These are phyloP conservation scores for Fabrea salina DNA, from an alignment of 169 alveolate genomes.

Conservation along the genomic window DNA sequence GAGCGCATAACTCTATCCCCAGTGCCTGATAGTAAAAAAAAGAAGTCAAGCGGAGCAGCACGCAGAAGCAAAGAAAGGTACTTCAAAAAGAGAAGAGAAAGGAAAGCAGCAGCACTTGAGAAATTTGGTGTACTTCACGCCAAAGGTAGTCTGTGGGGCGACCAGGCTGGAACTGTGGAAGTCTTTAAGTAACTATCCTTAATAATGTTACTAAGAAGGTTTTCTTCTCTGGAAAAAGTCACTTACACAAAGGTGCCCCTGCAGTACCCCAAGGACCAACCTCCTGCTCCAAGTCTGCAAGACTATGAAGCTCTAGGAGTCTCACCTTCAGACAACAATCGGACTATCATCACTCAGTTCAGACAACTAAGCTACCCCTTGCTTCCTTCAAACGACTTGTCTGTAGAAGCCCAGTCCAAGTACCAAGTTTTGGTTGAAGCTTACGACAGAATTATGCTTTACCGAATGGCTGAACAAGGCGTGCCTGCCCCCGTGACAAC, in stretches of 20 bases:
- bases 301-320: not conserved
- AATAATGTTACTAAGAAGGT: no score
- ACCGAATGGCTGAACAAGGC: slow-evolving; percentile 7
- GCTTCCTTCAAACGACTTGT: not conserved
- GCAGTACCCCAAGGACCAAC: not conserved
- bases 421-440: not conserved
- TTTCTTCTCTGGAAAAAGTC: not conserved
- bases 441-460: not conserved
- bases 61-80: no score
- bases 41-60: no score
- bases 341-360: not conserved
- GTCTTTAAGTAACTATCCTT: no score
- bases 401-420: not conserved
- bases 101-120: no score
- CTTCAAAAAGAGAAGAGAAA: no score
- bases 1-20: no score
- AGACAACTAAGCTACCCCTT: not conserved
- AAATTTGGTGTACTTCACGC: no score
- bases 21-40: no score
- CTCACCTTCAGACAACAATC: not conserved
- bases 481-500: not conserved
- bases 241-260: not conserved
- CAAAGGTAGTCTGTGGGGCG: no score
- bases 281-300: not conserved
- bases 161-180: no score